These are phyloP conservation scores for Chalciporus pseudorubinellus DNA, from an alignment of 768 basidiomycete genomes.

Conservation along the genomic window DNA sequence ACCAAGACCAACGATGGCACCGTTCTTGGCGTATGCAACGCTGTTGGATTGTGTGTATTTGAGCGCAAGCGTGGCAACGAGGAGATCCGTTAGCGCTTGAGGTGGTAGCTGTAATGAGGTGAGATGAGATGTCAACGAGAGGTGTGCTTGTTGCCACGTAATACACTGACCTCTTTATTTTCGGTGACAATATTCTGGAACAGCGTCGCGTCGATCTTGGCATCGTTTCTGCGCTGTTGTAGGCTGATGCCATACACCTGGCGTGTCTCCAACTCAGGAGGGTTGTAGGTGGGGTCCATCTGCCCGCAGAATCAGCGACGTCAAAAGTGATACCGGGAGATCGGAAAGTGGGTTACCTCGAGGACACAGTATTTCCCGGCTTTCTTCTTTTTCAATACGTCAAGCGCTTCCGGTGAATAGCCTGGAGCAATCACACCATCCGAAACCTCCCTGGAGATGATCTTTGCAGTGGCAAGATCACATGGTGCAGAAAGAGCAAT, in stretches of 20 bases:
- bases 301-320: slow-evolving; percentile 32
- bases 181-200: slow-evolving; percentile 89
- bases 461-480: slow-evolving; percentile 91
- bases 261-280: slow-evolving; percentile 81
- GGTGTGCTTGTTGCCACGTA: background rate
- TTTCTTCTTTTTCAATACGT: slow-evolving; percentile 93
- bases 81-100: slow-evolving; percentile 82
- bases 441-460: slow-evolving; percentile 98
- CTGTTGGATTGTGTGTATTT: slow-evolving; percentile 99
- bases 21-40: slow-evolving; percentile 91
- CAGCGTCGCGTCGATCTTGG: slow-evolving; percentile 74
- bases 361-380: slow-evolving; percentile 98
- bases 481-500: slow-evolving; percentile 92
- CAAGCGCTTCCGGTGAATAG: slow-evolving; percentile 83
- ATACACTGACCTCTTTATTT: slow-evolving; percentile 75
- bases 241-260: slow-evolving; percentile 93
- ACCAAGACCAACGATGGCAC: slow-evolving; percentile 91
- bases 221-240: slow-evolving; percentile 88
- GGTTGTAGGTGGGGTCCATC: slow-evolving; percentile 87
- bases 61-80: slow-evolving; percentile 92
- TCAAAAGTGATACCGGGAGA: background rate
- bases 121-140: background rate
- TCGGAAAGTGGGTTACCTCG: slow-evolving; percentile 48
- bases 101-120: slow-evolving; percentile 56
- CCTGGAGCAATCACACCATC: slow-evolving; percentile 98